Evolutionary conservation across 2,329 filamentous ascomycete genomes (phyloP), one percentile per base, ranked within the genome.

Genomic region (Hortaea werneckii): DNA sequence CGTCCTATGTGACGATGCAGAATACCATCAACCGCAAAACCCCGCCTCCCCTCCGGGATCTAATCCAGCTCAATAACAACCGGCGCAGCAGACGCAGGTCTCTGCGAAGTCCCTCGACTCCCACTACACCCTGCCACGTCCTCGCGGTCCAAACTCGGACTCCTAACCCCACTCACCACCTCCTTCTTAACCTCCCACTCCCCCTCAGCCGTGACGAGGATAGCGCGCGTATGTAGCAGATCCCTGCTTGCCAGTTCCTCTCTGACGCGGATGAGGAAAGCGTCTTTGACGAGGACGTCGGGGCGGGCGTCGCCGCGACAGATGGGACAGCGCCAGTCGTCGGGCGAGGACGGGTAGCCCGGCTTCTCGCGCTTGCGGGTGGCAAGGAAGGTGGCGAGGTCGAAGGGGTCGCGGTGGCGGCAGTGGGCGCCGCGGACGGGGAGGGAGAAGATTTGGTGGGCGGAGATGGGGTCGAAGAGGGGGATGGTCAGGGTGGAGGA

Each of bases 261-360:
- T 10, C 79, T 74, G 0, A 95, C 79, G 0, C 76, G 66, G 9
- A 73, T 59, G 39, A 95, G 70, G 60, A 88, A 95, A 1, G 77
- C 77, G 58, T 96, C 89, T 5, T 90, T 69, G 2, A 79, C 64
- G 1, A 96, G 74, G 49, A 70, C 77, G 26, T 73, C 70, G 0
- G 90, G 92, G 10, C 89, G 77, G 8, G 85, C 87, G 63, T 95
- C 89, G 29, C 68, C 70, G 27, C 73, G 72, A 63, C 90, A 96
- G 29, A 94, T 79, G 0, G 92, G 92, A 57, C 92, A 98, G 51
- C 77, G 83, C 88, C 89, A 95, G 43, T 78, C 77, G 57, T 92
- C 86, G 0, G 77, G 70, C 45, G 75, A 66, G 6, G 52, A 56
- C 5, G 60, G 52, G 40, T 44, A 50, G 13, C 45, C 37, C 50